Evolutionary conservation across 2,329 filamentous ascomycete species (phyloP), one percentile per base, ranked within the genome.

Genomic region (Aspergillus oerlinghausenensis): DNA sequence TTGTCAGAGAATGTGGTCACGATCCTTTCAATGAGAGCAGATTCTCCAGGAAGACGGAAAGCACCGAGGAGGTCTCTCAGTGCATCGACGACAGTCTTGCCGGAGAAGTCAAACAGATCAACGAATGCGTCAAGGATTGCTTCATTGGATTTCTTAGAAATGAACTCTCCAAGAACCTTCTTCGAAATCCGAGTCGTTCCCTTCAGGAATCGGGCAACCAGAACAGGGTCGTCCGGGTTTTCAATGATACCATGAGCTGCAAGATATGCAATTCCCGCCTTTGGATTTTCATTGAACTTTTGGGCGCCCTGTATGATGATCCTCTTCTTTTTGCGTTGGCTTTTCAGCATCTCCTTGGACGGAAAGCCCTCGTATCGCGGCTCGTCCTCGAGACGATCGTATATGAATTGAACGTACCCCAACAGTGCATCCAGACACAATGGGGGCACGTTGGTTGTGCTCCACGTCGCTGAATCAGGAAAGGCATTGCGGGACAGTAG

Each of bases 381-480:
- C 26, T 84, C 78, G 53, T 94, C 84, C 51, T 95, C 84, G 19
- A 97, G 77, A 55, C 94, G 84, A 70, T 96, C 92, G 1, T 91
- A 89, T 62, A 99, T 88, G 63, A 91, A 96, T 68, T 97, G 92
- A 35, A 99, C 85, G 66, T 92, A 97, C 17, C 91, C 88, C 25
- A 99, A 80, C 10, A 99, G 79, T 9, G 94, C 92, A 75, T 99
- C 94, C 23, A 99, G 80, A 67, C 94, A 99, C 2, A 99, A 79
- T 0, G 94, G 94, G 17, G 94, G 94, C 1, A 99, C 95, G 70
- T 96, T 99, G 4, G 93, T 97, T 10, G 94, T 99, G 72, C 95
- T 99, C 94, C 94, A 99, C 5, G 92, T 97, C 5, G 93, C 94
- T 8, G 94, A 96, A 72, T 99, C 94, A 0, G 94, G 95, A 62